Evolutionary conservation across 257 asterid species (phyloP).

Genomic region (Thymus mandschuricus): DNA sequence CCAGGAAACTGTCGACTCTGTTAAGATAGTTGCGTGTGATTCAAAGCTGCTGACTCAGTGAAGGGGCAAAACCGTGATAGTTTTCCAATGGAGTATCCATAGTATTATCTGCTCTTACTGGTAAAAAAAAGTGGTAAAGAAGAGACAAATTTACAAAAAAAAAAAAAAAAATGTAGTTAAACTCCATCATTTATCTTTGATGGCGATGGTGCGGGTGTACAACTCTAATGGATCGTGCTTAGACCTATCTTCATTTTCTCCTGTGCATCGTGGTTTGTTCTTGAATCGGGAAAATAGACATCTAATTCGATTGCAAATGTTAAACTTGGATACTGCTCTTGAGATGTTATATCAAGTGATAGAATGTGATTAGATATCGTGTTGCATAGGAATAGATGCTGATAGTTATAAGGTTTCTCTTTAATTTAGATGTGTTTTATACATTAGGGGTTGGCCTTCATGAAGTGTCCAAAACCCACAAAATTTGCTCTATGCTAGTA

Average conservation of each 20-base stretch:
- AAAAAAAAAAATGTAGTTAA: constrained; percentile 3
- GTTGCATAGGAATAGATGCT: too few species aligned
- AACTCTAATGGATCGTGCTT: not conserved
- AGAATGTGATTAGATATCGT: too few species aligned
- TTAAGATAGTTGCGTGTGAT: constrained; percentile 92
- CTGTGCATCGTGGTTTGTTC: not conserved
- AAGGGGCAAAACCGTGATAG: constrained; percentile 21
- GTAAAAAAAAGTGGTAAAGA: constrained; percentile 7
- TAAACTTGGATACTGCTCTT: not conserved
- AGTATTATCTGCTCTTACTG: constrained; percentile 21
- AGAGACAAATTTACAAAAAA: not conserved
- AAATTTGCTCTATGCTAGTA: not conserved
- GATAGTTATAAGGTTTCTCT: too few species aligned
- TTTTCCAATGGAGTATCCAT: constrained; percentile 18
- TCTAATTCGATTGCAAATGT: not conserved
- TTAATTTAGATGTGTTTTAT: too few species aligned
- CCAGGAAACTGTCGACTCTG: constrained; percentile 65
- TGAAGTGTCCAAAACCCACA: not conserved
- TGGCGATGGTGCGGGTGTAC: not conserved
- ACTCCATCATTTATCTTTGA: constrained; percentile 24
- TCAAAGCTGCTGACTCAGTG: constrained; percentile 81
- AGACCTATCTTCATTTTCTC: too few species aligned
- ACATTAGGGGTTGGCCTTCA: not conserved
- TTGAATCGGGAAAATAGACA: constrained; percentile 1
- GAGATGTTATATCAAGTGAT: not conserved